These are phyloP conservation scores for Torulaspora indica DNA, from an alignment of 805 yeast genomes.

Conservation along the genomic window DNA sequence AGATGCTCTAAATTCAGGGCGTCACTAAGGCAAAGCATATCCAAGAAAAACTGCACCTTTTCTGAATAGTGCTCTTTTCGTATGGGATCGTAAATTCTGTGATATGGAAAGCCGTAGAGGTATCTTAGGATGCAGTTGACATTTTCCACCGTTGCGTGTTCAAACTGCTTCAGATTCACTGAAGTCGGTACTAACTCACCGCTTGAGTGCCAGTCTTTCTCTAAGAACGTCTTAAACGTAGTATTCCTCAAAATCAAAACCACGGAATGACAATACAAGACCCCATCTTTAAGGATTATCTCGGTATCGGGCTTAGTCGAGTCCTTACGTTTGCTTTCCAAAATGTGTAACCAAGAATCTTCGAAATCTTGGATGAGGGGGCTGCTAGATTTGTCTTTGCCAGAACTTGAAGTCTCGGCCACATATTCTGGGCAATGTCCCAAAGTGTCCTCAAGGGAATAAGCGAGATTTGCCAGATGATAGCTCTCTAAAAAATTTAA, in stretches of 20 bases:
- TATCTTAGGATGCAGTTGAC: conserved; percentile 50
- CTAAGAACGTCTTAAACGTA: conserved; percentile 57
- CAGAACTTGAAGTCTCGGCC: too few relatives aligned
- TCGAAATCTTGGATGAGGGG: not conserved
- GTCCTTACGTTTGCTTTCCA: not conserved
- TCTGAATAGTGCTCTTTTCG: conserved; percentile 14
- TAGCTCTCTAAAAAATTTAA: conserved; percentile 20
- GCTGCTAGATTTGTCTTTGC: too few relatives aligned
- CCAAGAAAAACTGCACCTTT: conserved; percentile 40
- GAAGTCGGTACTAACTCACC: conserved; percentile 2
- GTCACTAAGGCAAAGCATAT: conserved; percentile 57
- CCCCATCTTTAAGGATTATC: conserved; percentile 46
- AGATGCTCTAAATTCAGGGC: conserved; percentile 56
- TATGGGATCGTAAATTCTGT: conserved; percentile 20
- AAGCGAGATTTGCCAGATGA: conserved; percentile 16
- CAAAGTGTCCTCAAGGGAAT: conserved; percentile 7
- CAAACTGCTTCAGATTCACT: conserved; percentile 44
- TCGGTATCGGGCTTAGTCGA: conserved; percentile 38
- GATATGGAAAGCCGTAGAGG: conserved; percentile 46
- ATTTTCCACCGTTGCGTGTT: conserved; percentile 29
- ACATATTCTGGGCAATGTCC: too few relatives aligned
- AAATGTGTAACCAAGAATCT: not conserved
- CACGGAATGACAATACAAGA: conserved; percentile 43
- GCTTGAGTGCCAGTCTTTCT: conserved; percentile 47
- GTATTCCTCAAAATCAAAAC: conserved; percentile 55